These are phyloP conservation scores for Penicillium sumatraense DNA, from an alignment of 2,329 filamentous ascomycete genomes.

Conservation along the genomic window DNA sequence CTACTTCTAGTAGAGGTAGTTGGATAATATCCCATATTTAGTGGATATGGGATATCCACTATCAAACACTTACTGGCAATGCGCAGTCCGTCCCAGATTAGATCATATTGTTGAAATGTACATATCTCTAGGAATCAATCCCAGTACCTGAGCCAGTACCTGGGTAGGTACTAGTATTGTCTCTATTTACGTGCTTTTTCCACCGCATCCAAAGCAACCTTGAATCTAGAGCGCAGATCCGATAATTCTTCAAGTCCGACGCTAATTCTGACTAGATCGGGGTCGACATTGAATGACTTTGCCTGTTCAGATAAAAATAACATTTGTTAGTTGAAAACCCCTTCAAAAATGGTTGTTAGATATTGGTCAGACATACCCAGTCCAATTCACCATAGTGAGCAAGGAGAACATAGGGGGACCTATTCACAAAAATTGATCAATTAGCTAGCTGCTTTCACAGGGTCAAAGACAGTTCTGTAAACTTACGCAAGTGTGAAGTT, in stretches of 20 bases:
- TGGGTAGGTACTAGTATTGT: background rate
- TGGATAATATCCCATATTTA: no score
- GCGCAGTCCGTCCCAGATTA: no score
- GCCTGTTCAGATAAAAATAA: constrained; percentile 54
- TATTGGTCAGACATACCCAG: constrained; percentile 72
- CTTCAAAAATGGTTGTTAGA: background rate
- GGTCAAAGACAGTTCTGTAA: no score
- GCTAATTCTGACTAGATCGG: constrained; percentile 80
- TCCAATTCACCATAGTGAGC: constrained; percentile 90
- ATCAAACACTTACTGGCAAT: no score
- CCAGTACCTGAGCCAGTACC: no score
- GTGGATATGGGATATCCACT: no score
- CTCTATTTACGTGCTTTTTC: constrained; percentile 21
- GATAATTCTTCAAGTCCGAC: constrained; percentile 83
- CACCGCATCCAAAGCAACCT: constrained; percentile 69
- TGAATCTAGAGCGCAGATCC: constrained; percentile 67
- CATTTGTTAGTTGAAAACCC: constrained; percentile 17
- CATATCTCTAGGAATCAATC: no score
- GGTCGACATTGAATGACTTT: constrained; percentile 77
- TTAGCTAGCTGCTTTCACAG: background rate
- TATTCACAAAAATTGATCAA: constrained; percentile 26
- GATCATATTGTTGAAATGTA: background rate
- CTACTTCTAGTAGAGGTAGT: no score
- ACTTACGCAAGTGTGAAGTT: constrained; percentile 82
- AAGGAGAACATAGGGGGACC: constrained; percentile 86